Percentiles rank a stretch among this genome's conserved stretches.
Conservation (phyloP, 805 yeast genomes). For the Cyberlindnera americana region DNA sequence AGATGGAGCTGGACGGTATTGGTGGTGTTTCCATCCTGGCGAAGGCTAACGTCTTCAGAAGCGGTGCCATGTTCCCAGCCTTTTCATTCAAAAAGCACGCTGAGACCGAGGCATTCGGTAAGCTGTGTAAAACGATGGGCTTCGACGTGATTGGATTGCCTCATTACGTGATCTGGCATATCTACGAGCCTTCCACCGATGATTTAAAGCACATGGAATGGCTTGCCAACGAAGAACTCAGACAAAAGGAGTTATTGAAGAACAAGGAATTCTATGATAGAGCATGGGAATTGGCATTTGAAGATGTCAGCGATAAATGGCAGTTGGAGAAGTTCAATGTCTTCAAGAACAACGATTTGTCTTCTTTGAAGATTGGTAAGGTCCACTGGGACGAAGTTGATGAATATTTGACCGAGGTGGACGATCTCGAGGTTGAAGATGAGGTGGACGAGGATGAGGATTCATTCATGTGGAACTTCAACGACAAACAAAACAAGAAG, state of each 20-base stretch:
- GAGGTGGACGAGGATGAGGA: conserved; percentile 16
- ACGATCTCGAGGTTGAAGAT: conserved; percentile 18
- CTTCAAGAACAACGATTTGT: conserved; percentile 72
- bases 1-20: conserved; percentile 91
- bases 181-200: conserved; percentile 92
- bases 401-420: conserved; percentile 27
- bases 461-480: conserved; percentile 20
- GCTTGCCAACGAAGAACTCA: conserved; percentile 78
- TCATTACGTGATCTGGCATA: conserved; percentile 95
- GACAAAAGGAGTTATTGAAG: conserved; percentile 59
- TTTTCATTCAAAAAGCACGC: conserved; percentile 95
- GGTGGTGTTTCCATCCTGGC: conserved; percentile 95
- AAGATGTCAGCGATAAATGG: conserved; percentile 75
- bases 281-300: conserved; percentile 76
- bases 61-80: conserved; percentile 95
- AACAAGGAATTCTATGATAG: conserved; percentile 62
- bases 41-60: conserved; percentile 79
- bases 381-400: conserved; percentile 74
- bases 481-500: conserved; percentile 16
- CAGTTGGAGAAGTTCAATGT: conserved; percentile 62
- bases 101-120: conserved; percentile 96
- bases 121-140: conserved; percentile 82
- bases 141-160: conserved; percentile 85
- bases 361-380: conserved; percentile 41
- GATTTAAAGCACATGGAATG: conserved; percentile 86